Conservation (phyloP, 345 rosid genomes). For the Gossypium stocksii region DNA sequence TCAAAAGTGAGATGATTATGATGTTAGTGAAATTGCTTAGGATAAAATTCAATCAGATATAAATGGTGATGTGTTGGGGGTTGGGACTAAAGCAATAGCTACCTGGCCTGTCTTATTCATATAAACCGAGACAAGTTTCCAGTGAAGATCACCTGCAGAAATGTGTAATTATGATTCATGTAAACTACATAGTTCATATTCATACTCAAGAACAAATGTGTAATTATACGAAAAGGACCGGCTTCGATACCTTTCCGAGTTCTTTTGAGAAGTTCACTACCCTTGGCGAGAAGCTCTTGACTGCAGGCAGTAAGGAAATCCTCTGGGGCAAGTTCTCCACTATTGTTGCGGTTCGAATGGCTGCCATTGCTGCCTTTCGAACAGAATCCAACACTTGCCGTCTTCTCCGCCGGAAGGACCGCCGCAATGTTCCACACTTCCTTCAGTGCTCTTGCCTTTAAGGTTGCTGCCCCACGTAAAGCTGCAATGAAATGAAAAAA, state of each 20-base stretch:
- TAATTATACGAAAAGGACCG: neutral
- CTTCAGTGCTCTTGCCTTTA: conserved; percentile 85
- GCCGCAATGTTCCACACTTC: conserved; percentile 80
- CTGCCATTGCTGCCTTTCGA: conserved; percentile 31
- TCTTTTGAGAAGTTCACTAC: conserved; percentile 81
- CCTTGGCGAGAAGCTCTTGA: conserved; percentile 73
- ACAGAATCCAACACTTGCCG: conserved; percentile 36
- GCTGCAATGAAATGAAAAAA: conserved; percentile 36
- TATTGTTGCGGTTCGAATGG: conserved; percentile 32
- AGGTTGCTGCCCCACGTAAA: conserved; percentile 85
- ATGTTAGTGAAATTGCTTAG: neutral
- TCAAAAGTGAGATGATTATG: neutral
- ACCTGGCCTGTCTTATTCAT: conserved; percentile 64
- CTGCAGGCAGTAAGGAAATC: conserved; percentile 53
- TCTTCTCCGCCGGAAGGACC: conserved; percentile 61
- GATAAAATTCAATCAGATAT: neutral
- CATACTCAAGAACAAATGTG: neutral
- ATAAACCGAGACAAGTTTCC: conserved; percentile 86
- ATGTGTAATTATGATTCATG: neutral
- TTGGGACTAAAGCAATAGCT: neutral
- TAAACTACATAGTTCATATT: neutral
- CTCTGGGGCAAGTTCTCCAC: conserved; percentile 53
- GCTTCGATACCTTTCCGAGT: conserved; percentile 68
- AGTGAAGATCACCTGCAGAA: conserved; percentile 83
- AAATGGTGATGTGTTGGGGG: neutral